A percentile compares a stretch with the other conserved stretches of the same genome.
phyloP scores from a whole-genome alignment of 805 yeast species.

The Saturnispora zaruensis region DNA sequence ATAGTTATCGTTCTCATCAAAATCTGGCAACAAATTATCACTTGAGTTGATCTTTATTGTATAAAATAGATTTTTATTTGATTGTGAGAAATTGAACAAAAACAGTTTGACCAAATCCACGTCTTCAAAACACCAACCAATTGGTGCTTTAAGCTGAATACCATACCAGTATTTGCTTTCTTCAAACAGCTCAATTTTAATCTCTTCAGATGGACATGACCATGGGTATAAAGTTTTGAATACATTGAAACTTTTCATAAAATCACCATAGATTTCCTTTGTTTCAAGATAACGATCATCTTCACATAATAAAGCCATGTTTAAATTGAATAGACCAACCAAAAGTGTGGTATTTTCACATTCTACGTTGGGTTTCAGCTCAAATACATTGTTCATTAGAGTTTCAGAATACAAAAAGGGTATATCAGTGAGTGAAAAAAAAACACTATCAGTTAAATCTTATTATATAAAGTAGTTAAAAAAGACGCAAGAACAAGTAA shows the following conservation, averaged over 20 bases:
- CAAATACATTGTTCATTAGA: not conserved
- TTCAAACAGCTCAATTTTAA: constrained; percentile 18
- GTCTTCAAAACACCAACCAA: constrained; percentile 38
- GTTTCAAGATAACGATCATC: not conserved
- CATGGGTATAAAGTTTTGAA: constrained; percentile 30
- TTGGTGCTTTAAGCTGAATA: constrained; percentile 34
- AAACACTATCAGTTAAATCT: not conserved
- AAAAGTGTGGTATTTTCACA: not conserved
- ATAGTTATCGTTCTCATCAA: not conserved
- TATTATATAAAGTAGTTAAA: not conserved
- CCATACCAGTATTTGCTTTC: constrained; percentile 17
- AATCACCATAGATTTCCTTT: not conserved
- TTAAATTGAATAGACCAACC: constrained; percentile 1
- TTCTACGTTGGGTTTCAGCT: not conserved
- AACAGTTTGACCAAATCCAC: constrained; percentile 37
- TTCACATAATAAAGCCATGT: constrained; percentile 1
- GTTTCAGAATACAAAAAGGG: too few species aligned
- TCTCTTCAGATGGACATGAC: constrained; percentile 34
- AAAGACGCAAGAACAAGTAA: not conserved
- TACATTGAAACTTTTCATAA: constrained; percentile 20
- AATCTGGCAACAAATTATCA: constrained; percentile 36
- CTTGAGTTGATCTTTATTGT: constrained; percentile 39
- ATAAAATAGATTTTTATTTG: constrained; percentile 32
- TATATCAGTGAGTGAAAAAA: not conserved
- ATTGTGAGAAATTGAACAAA: constrained; percentile 29